These are phyloP conservation scores for Colletotrichum liriopes DNA, from an alignment of 2,329 filamentous ascomycete genomes.

Conservation along the genomic window DNA sequence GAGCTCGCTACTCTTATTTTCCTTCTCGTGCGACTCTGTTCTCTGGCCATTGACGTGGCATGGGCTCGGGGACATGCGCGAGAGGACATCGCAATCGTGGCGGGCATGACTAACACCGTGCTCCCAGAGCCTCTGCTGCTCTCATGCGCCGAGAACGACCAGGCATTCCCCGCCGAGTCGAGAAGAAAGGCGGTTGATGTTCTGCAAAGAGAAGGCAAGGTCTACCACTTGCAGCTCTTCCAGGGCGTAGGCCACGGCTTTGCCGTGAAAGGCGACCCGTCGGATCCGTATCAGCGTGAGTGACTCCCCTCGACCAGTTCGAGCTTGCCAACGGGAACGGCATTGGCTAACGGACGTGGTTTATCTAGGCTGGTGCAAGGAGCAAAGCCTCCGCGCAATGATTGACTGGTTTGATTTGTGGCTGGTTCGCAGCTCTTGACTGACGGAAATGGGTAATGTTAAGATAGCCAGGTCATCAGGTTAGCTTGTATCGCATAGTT, in stretches of 20 bases:
- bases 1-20: too few species aligned
- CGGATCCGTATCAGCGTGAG: conserved; percentile 48
- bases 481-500: not conserved
- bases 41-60: too few species aligned
- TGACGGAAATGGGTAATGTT: too few species aligned
- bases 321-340: conserved; percentile 47
- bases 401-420: conserved; percentile 51
- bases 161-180: conserved; percentile 57
- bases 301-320: not conserved
- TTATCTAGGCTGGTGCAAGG: conserved; percentile 50
- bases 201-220: conserved; percentile 55
- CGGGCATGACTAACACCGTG: not conserved
- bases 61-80: not conserved
- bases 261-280: conserved; percentile 69
- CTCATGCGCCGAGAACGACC: conserved; percentile 62
- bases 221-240: conserved; percentile 77
- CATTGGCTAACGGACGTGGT: conserved; percentile 26
- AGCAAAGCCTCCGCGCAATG: conserved; percentile 49
- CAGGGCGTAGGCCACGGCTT: conserved; percentile 75
- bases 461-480: not conserved
- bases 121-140: conserved; percentile 59
- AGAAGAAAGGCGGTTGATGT: conserved; percentile 61
- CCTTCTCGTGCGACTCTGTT: not conserved
- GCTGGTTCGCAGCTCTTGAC: conserved; percentile 38
- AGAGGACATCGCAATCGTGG: too few species aligned